Conservation (phyloP, 108 stramenopile genomes). For the Chaetoceros muelleri region DNA sequence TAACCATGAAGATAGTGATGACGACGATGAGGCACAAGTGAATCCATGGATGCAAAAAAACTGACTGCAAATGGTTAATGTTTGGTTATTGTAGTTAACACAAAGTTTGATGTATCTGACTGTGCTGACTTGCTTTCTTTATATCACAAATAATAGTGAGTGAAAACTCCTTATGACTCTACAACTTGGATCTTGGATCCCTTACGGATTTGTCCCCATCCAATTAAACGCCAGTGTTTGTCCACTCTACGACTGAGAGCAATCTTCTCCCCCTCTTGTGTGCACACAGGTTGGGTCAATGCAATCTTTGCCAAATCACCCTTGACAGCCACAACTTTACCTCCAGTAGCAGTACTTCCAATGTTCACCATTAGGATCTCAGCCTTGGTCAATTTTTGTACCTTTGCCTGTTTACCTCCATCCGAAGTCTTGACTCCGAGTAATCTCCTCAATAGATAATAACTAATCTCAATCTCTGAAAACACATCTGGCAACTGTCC, state of each 20-base stretch:
- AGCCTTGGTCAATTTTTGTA: conserved; percentile 89
- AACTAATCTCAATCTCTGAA: conserved; percentile 96
- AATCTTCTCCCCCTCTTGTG: conserved; percentile 99
- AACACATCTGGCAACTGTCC: conserved; percentile 97
- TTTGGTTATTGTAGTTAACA: too few relatives aligned
- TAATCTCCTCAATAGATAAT: conserved; percentile 93
- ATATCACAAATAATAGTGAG: too few relatives aligned
- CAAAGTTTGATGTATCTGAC: too few relatives aligned
- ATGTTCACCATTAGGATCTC: conserved; percentile 99
- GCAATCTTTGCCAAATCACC: conserved; percentile 94
- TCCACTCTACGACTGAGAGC: conserved; percentile 97
- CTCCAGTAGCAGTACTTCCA: conserved; percentile 96
- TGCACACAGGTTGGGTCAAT: conserved; percentile 98
- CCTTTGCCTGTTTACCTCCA: conserved; percentile 98
- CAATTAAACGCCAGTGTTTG: conserved; percentile 99
- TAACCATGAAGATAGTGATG: conserved; percentile 1
- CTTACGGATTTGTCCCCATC: conserved; percentile 89
- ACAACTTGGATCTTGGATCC: conserved; percentile 75
- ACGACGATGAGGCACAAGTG: conserved; percentile 1
- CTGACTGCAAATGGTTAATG: too few relatives aligned
- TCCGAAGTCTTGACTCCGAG: conserved; percentile 98
- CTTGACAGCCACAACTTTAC: conserved; percentile 91
- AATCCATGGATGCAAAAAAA: too few relatives aligned
- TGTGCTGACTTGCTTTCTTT: too few relatives aligned
- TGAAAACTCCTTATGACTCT: conserved; percentile 38